These are phyloP conservation scores for Diutina rugosa DNA, from an alignment of 1,139 yeast species.

Conservation along the genomic window DNA sequence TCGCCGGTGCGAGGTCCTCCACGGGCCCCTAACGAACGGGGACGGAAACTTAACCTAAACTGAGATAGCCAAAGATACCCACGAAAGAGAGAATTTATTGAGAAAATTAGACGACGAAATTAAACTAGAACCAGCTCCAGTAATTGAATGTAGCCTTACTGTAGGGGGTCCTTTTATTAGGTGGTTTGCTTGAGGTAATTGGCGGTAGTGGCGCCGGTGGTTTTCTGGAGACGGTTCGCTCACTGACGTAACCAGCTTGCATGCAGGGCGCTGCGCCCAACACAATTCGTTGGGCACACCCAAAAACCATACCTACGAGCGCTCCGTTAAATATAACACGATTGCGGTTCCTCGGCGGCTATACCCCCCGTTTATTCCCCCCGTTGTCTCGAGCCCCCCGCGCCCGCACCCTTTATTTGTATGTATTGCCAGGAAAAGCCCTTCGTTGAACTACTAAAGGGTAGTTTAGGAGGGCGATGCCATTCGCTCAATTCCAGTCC, in stretches of 20 bases:
- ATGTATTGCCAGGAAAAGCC: slow-evolving; percentile 1
- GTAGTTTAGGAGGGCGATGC: no score
- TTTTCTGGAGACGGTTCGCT: not conserved
- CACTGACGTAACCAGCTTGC: not conserved
- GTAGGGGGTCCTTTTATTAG: no score
- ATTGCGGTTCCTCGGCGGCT: not conserved
- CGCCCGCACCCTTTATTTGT: slow-evolving; percentile 3
- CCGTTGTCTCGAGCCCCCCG: not conserved
- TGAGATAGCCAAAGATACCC: no score
- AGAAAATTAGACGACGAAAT: no score
- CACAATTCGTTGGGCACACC: not conserved
- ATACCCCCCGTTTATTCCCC: not conserved
- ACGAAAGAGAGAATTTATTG: no score
- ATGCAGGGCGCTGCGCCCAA: not conserved
- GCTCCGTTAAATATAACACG: not conserved
- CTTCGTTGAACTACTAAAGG: no score
- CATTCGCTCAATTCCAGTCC: no score
- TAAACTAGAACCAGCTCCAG: no score
- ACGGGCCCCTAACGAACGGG: not conserved
- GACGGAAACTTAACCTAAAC: not conserved
- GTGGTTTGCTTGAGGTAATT: no score
- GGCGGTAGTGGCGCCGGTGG: not conserved
- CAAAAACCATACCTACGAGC: not conserved
- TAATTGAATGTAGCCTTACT: no score
- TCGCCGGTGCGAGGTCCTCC: no score